Conservation (phyloP, 257 asterid species). For the Solanum chilense region DNA sequence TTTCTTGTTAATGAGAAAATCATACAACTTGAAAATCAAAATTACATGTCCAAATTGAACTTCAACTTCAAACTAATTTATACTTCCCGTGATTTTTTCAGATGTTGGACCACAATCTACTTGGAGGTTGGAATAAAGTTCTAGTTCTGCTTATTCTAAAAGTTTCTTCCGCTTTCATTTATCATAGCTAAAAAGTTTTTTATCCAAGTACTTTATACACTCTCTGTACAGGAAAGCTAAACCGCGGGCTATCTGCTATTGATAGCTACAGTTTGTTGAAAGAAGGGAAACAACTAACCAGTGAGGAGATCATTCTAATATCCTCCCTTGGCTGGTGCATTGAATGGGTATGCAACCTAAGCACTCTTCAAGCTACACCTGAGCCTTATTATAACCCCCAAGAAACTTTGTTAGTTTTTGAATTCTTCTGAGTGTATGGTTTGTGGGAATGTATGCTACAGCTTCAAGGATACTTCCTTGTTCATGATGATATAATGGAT, state of each 20-base stretch:
- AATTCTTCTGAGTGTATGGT: not conserved
- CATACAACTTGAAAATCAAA: not conserved
- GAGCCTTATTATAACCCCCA: not conserved
- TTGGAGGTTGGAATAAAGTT: slow-evolving; percentile 56
- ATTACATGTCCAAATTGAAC: not conserved
- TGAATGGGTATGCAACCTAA: slow-evolving; percentile 67
- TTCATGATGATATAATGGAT: slow-evolving; percentile 95
- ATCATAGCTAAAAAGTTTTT: not conserved
- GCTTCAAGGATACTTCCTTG: slow-evolving; percentile 97
- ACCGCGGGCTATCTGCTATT: slow-evolving; percentile 82
- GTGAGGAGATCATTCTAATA: slow-evolving; percentile 69
- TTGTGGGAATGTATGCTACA: slow-evolving; percentile 22
- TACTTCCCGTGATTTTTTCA: slow-evolving; percentile 13
- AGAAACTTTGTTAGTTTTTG: not conserved
- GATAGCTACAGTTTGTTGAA: slow-evolving; percentile 80
- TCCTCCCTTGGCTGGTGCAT: slow-evolving; percentile 91
- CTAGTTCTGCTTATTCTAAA: not conserved
- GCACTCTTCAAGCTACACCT: not conserved
- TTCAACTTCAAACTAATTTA: not conserved
- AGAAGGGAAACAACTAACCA: slow-evolving; percentile 61
- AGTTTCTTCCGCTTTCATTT: not conserved
- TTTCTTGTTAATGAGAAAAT: not conserved
- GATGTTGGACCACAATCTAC: slow-evolving; percentile 94
- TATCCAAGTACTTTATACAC: not conserved
- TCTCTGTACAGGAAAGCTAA: slow-evolving; percentile 63